These are phyloP conservation scores for Dendrobium chrysotoxum DNA, from an alignment of 106 monocot species.

Conservation along the genomic window DNA sequence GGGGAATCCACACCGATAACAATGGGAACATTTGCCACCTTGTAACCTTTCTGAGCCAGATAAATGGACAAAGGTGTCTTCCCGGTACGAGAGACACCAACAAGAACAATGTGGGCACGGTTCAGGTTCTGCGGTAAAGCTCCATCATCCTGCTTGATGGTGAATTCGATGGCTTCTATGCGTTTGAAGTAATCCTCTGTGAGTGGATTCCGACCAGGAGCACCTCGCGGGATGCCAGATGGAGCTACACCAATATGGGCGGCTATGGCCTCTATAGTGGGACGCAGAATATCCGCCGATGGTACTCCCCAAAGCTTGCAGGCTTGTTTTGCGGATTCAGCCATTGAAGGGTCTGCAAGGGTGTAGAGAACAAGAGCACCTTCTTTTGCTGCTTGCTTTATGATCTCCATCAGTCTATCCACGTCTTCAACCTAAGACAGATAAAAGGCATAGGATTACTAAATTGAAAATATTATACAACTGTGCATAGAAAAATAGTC, in stretches of 20 bases:
- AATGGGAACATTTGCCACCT: slow-evolving; percentile 86
- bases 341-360: slow-evolving; percentile 69
- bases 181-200: slow-evolving; percentile 71
- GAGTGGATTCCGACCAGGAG: slow-evolving; percentile 41
- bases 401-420: slow-evolving; percentile 63
- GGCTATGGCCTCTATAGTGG: slow-evolving; percentile 83
- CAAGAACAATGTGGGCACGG: slow-evolving; percentile 61
- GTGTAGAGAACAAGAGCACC: slow-evolving; percentile 79
- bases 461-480: neutral
- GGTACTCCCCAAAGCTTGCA: slow-evolving; percentile 72
- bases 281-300: slow-evolving; percentile 54
- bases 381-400: slow-evolving; percentile 83
- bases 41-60: slow-evolving; percentile 88
- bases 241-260: slow-evolving; percentile 75
- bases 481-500: neutral
- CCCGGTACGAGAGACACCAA: slow-evolving; percentile 81
- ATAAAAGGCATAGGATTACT: neutral
- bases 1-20: slow-evolving; percentile 78
- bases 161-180: slow-evolving; percentile 92
- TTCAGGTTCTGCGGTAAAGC: slow-evolving; percentile 61
- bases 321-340: slow-evolving; percentile 62
- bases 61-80: slow-evolving; percentile 92
- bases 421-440: slow-evolving; percentile 58
- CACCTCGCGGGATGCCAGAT: slow-evolving; percentile 77
- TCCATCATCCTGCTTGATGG: slow-evolving; percentile 94